Evolutionary conservation across 2,329 filamentous ascomycete species (phyloP), one percentile per base, ranked within the genome.

Genomic region (Penicillium aurantiogriseum): DNA sequence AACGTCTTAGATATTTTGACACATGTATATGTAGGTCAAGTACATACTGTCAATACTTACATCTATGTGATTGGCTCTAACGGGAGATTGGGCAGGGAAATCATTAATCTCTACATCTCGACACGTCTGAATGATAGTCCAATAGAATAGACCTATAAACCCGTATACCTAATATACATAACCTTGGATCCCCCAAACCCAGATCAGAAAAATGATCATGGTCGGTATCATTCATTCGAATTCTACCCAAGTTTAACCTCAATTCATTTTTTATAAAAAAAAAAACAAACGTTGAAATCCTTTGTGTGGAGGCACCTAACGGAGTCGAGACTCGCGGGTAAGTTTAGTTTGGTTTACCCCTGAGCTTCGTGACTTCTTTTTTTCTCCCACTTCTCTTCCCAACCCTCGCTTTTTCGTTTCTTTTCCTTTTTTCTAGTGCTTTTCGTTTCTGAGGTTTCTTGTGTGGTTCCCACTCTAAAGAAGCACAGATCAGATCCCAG

Each of bases 131-230:
- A 46, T 59, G 47, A 59, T 49, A 42, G 39, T 31, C 8, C 29
- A 50, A 47, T 47, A 23, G 3, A 33, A 47, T 15, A 47, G 10
- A 11, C 5, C 43, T 17, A 29, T 44, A 27, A 17, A 17, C 17
- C 8, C 9, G 4, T 3, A 19, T 40, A 35, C 23, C 44, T 36
- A 43, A 19, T 47, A 35, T 38, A 51, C 44, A 43, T 29, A 42
- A 35, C 58, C 60, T 39, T 60, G 59, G 61, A 48, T 54, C 46
- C 23, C 10, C 23, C 7, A 54, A 52, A 56, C 45, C 45, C 33
- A 51, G 38, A 51, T 55, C 51, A 42, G 33, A 57, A 51, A 65
- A 59, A 67, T 67, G 63, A 67, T 63, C 64, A 45, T 50, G 57
- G 42, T 55, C n/a, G 21, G 57, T 57, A 63, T 66, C 64, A 63